Base-by-base conservation (phyloP, 495 filamentous ascomycete species). In the Podospora australis region DNA sequence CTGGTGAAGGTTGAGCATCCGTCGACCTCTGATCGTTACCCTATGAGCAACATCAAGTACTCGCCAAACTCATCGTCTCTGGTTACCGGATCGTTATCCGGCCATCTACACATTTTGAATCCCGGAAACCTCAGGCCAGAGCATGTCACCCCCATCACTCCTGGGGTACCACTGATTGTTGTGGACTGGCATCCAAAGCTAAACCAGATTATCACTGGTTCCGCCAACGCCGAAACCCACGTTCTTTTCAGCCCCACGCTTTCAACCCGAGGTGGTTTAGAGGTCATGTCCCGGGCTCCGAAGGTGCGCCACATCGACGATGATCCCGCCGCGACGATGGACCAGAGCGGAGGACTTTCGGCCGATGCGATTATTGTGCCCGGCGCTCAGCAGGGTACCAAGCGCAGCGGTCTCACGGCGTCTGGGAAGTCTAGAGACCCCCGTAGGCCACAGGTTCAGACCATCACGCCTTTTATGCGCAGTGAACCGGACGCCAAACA, bases 261-360 rank as follows among this genome's bases (percentile, higher is more conserved):
- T 47, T 98, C 92, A 3, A 75, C 66, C 6, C 81, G 79, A 58
- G 92, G 92, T 39, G 92, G 88, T 0, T 79, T 84, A n/a, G 78
- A 86, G 42, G 83, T 96, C 49, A 90, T 98, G 85, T 87, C 86
- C 47, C 86, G 88, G 56, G 92, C 91, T 0, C 90, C 94, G 6
- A 96, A 97, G 62, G 87, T 85, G 46, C 83, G 90, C 9, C 92
- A 98, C 60, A 80, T 98, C 39, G 92, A 98, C 65, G 92, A 98
- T 63, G 84, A 96, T 61, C 81, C 86, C 2, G 80, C 78, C 28
- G 74, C 91, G 34, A 95, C 88, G 8, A 95, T 84, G 42, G 90
- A 95, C 63, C 73, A 88, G 21, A 77, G 81, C 10, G 69, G 81
- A 22, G 89, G 86, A 21, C 69, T 96, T 49, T 86, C 88, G 2